phyloP scores from a whole-genome alignment of 208 protist genomes.

The Tritrichomonas musculus region DNA sequence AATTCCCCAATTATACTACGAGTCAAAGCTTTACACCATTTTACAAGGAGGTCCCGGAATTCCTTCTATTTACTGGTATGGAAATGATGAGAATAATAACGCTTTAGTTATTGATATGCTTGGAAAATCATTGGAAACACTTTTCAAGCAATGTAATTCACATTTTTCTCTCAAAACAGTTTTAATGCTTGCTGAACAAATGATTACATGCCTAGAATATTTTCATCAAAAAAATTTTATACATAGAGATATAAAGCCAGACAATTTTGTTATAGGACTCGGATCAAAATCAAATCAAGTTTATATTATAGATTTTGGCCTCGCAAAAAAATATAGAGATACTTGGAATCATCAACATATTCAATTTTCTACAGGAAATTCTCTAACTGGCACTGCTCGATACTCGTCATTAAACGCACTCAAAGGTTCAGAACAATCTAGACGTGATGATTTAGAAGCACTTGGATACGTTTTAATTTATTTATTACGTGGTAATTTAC shows the following conservation, averaged over 20 bases:
- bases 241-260: no score
- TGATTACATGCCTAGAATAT: slow-evolving; percentile 56
- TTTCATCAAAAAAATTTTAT: no score
- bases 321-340: slow-evolving; percentile 97
- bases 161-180: no score
- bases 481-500: slow-evolving; percentile 88
- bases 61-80: slow-evolving; percentile 80
- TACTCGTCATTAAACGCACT: slow-evolving; percentile 98
- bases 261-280: neutral
- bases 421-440: slow-evolving; percentile 82
- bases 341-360: slow-evolving; percentile 93
- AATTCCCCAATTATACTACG: slow-evolving; percentile 89
- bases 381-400: slow-evolving; percentile 92
- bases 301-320: slow-evolving; percentile 54
- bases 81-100: slow-evolving; percentile 87
- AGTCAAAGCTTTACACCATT: slow-evolving; percentile 80
- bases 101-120: slow-evolving; percentile 96
- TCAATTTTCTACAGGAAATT: slow-evolving; percentile 94
- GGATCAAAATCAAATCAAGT: slow-evolving; percentile 54
- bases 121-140: slow-evolving; percentile 88
- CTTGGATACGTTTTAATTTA: slow-evolving; percentile 97
- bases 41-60: slow-evolving; percentile 75
- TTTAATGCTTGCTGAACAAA: slow-evolving; percentile 90
- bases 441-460: slow-evolving; percentile 66
- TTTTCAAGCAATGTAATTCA: slow-evolving; percentile 81